Percentiles rank a stretch among this genome's conserved stretches.
These are phyloP conservation scores for Rhynchosporium secalis DNA, from an alignment of 2,329 filamentous ascomycete genomes.

Conservation along the genomic window DNA sequence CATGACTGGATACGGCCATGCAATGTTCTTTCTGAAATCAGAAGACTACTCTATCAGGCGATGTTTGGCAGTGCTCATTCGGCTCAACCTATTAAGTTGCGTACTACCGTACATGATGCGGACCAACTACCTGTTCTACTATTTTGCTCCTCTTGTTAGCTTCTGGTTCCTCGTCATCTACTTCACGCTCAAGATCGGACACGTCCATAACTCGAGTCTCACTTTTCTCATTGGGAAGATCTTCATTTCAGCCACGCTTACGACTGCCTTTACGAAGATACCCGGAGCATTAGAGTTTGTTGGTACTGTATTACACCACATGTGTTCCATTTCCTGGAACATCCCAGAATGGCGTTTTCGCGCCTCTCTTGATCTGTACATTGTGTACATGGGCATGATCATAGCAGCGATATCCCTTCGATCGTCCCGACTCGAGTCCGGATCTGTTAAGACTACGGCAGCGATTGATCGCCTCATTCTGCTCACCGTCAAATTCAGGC, in stretches of 20 bases:
- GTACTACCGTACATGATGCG: slow-evolving; percentile 56
- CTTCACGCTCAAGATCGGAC: slow-evolving; percentile 48
- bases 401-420: slow-evolving; percentile 46
- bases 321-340: slow-evolving; percentile 52
- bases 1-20: slow-evolving; percentile 62
- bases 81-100: slow-evolving; percentile 57
- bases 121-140: slow-evolving; percentile 57
- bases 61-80: slow-evolving; percentile 53
- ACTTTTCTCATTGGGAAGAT: slow-evolving; percentile 51
- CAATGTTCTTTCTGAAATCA: slow-evolving; percentile 56
- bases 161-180: slow-evolving; percentile 65
- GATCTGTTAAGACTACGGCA: slow-evolving; percentile 31
- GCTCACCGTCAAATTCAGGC: slow-evolving; percentile 19
- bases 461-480: slow-evolving; percentile 27
- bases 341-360: slow-evolving; percentile 51
- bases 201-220: slow-evolving; percentile 45
- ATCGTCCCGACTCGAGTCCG: slow-evolving; percentile 33
- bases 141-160: slow-evolving; percentile 58
- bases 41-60: slow-evolving; percentile 57
- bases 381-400: slow-evolving; percentile 58
- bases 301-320: slow-evolving; percentile 42
- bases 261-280: slow-evolving; percentile 41
- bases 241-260: slow-evolving; percentile 45
- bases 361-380: slow-evolving; percentile 53
- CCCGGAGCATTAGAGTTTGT: slow-evolving; percentile 47